These are phyloP conservation scores for Pleodorina starrii DNA, from an alignment of 139 green algal species.

Conservation along the genomic window DNA sequence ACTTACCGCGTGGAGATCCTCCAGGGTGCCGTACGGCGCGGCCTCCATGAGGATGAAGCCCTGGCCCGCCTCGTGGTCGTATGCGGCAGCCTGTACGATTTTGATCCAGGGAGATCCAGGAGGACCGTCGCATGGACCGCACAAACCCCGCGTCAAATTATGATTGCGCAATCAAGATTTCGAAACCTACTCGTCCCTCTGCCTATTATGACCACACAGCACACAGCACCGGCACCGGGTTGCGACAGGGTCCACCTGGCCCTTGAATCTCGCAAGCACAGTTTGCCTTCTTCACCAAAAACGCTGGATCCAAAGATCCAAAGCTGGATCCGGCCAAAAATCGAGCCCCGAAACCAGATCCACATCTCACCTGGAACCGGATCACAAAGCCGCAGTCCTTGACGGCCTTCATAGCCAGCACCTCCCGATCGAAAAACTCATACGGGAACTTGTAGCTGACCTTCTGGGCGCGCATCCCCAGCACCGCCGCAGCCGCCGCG, in stretches of 20 bases:
- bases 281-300: too few species aligned
- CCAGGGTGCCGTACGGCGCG: conserved; percentile 42
- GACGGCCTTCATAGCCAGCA: conserved; percentile 37
- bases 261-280: too few species aligned
- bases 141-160: too few species aligned
- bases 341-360: too few species aligned
- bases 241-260: too few species aligned
- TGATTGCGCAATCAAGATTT: too few species aligned
- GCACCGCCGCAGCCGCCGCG: background rate
- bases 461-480: background rate
- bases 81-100: conserved; percentile 20
- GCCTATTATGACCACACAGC: too few species aligned
- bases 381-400: conserved; percentile 36
- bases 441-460: conserved; percentile 37
- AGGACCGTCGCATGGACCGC: too few species aligned
- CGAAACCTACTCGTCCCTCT: too few species aligned
- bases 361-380: conserved; percentile 47
- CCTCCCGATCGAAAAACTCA: conserved; percentile 47
- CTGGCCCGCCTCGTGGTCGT: conserved; percentile 44
- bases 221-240: too few species aligned
- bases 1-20: conserved; percentile 34
- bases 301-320: too few species aligned
- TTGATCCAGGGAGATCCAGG: background rate
- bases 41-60: conserved; percentile 52
- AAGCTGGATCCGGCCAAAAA: too few species aligned